Percentiles rank a stretch among this genome's conserved stretches.
These are phyloP conservation scores for Neurospora terricola DNA, from an alignment of 495 filamentous ascomycete species.

Conservation along the genomic window DNA sequence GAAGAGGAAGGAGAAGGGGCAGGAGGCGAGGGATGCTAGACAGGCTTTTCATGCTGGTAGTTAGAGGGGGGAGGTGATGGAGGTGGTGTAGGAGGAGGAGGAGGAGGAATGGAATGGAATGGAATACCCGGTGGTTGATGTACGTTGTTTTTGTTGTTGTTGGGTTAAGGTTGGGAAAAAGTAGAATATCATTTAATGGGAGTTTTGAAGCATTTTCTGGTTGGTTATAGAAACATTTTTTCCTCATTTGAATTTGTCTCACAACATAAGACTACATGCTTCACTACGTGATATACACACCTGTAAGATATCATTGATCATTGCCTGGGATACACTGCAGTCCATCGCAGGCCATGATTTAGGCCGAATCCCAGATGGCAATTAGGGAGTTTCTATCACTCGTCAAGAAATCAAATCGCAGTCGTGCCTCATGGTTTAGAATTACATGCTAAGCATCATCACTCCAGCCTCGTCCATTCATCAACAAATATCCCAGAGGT, in stretches of 20 bases:
- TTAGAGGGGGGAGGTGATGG: neutral
- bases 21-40: constrained; percentile 58
- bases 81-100: neutral
- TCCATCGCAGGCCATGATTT: neutral
- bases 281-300: neutral
- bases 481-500: neutral
- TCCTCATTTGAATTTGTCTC: neutral
- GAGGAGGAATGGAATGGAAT: neutral
- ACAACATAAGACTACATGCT: neutral
- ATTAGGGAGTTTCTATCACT: neutral
- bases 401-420: neutral
- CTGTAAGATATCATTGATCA: neutral
- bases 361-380: neutral
- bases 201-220: neutral
- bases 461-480: neutral
- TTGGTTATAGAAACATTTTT: neutral
- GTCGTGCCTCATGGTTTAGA: neutral
- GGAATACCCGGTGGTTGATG: neutral
- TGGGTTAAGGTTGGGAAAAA: neutral
- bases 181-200: neutral
- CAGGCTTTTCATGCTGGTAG: neutral
- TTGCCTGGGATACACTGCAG: neutral
- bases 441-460: neutral
- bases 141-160: neutral
- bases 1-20: constrained; percentile 65